Base-by-base conservation (phyloP, 352 stramenopile species). In the Chrysophaeum taylorii region DNA sequence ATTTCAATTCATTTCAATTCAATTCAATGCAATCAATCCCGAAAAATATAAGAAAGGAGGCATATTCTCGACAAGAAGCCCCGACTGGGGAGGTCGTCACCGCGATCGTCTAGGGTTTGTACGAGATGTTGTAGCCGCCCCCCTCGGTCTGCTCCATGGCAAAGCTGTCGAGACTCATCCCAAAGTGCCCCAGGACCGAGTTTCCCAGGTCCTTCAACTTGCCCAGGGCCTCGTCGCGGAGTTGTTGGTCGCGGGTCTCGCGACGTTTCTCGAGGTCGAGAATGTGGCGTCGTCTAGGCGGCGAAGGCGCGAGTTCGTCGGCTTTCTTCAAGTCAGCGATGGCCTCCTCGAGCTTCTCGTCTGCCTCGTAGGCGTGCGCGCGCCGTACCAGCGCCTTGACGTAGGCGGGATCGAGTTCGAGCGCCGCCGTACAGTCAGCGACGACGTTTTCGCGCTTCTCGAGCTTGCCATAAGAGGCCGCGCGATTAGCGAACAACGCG, bases 131-230 rank as follows among this genome's bases (percentile, higher is more conserved):
- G 84, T 98, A 99, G 42, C 94, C 95, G 9, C 89, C 97, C 9
- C 87, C 83, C 31, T 94, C 93, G 83, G 99, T 94, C 84, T 99
- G 88, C 14, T 97, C 88, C 73, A 98, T 91, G 78, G 98, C 88
- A 77, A 99, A 99, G 80, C 99, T 99, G 84, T 99, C 94, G 29
- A 97, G 89, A 78, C 90, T 98, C 73, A 99, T 83, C 38, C 96
- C 96, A 81, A 99, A 99, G 75, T 98, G 98, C 70, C 94, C 91
- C 25, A 99, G 81, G 57, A 99, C 87, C 63, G 85, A 94, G 82
- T 99, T 99, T 31, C 96, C 96, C 68, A 99, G 91, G 64, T 97
- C 95, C 79, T 99, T 99, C 66, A 99, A 87, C 79, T 96, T 94
- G 25, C 81, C 92, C 71, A 98, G 78, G 78, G 96, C 42, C 23